Percentiles rank a stretch among this genome's conserved stretches.
Evolutionary conservation across 2,329 filamentous ascomycete genomes (phyloP).

Genomic region (Clonostachys rhizophaga): DNA sequence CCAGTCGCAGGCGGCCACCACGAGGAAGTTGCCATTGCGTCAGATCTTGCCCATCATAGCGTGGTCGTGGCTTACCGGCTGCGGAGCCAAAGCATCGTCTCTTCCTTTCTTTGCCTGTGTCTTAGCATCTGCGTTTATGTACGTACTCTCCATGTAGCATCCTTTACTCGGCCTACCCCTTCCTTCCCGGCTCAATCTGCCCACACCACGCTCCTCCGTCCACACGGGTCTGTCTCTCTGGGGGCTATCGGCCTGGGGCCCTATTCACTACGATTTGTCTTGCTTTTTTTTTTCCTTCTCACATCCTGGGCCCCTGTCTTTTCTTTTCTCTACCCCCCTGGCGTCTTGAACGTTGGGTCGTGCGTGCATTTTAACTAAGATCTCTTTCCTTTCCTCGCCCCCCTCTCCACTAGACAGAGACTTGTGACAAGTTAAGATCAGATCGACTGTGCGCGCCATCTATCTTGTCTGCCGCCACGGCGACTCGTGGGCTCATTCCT

Average conservation of each 20-base stretch:
- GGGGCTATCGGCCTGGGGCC: too few species aligned
- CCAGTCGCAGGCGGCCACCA: not conserved
- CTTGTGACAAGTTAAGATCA: not conserved
- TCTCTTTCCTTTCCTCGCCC: not conserved
- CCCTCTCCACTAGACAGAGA: too few species aligned
- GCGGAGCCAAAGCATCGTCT: not conserved
- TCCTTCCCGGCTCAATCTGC: not conserved
- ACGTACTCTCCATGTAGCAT: not conserved
- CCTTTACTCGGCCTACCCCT: not conserved
- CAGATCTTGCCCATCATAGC: constrained; percentile 4
- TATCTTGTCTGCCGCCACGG: not conserved
- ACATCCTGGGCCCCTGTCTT: not conserved
- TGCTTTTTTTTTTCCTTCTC: not conserved
- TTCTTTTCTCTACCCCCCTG: not conserved
- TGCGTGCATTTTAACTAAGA: not conserved
- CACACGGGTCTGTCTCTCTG: not conserved
- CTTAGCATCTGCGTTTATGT: too few species aligned
- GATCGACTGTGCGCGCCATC: not conserved
- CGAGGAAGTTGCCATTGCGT: constrained; percentile 2
- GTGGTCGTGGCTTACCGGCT: not conserved
- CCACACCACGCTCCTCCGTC: not conserved
- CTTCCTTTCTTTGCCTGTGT: not conserved
- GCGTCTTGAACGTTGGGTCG: not conserved
- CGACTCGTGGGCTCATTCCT: not conserved
- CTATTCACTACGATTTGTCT: too few species aligned